A percentile compares a stretch with the other conserved stretches of the same genome.
These are phyloP conservation scores for Taiwanofungus camphoratus DNA, from an alignment of 1,284 basidiomycete species.

Conservation along the genomic window DNA sequence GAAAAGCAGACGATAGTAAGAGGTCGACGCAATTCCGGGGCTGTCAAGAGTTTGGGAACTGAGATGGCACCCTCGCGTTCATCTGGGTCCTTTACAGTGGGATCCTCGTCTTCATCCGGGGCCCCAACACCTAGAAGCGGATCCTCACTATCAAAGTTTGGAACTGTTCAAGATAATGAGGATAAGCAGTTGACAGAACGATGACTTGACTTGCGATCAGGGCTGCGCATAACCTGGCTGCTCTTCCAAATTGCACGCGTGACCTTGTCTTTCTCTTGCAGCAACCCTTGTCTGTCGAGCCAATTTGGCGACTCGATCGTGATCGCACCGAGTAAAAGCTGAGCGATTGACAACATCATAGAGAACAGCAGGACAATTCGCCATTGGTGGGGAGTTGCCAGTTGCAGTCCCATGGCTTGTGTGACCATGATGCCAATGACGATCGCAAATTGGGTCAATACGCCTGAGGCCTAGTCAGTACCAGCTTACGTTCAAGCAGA, in stretches of 20 bases:
- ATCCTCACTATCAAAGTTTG: conserved; percentile 29
- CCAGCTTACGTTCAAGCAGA: conserved; percentile 7
- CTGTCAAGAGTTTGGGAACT: conserved; percentile 47
- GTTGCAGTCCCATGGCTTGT: conserved; percentile 58
- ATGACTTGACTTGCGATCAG: conserved; percentile 12
- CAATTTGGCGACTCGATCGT: conserved; percentile 69
- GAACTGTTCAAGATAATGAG: conserved; percentile 9
- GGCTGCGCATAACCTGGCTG: conserved; percentile 14
- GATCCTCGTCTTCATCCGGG: conserved; percentile 28
- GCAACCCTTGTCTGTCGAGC: conserved; percentile 45
- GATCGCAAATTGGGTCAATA: conserved; percentile 84
- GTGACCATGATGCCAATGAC: conserved; percentile 81
- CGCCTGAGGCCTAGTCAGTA: conserved; percentile 41
- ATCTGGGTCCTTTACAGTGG: conserved; percentile 17
- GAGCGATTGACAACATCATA: conserved; percentile 49
- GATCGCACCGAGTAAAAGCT: conserved; percentile 48
- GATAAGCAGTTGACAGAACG: conserved; percentile 1
- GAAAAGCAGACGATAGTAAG: conserved; percentile 67
- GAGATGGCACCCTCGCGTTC: conserved; percentile 36
- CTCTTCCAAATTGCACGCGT: conserved; percentile 47
- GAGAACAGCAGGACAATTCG: conserved; percentile 70
- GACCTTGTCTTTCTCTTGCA: conserved; percentile 43
- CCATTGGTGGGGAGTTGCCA: conserved; percentile 67
- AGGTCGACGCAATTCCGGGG: conserved; percentile 57
- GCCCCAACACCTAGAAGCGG: conserved; percentile 37